Evolutionary conservation across 176 grass and related monocot genomes (phyloP), one percentile per base, ranked within the genome.

Genomic region (Thalia dealbata): DNA sequence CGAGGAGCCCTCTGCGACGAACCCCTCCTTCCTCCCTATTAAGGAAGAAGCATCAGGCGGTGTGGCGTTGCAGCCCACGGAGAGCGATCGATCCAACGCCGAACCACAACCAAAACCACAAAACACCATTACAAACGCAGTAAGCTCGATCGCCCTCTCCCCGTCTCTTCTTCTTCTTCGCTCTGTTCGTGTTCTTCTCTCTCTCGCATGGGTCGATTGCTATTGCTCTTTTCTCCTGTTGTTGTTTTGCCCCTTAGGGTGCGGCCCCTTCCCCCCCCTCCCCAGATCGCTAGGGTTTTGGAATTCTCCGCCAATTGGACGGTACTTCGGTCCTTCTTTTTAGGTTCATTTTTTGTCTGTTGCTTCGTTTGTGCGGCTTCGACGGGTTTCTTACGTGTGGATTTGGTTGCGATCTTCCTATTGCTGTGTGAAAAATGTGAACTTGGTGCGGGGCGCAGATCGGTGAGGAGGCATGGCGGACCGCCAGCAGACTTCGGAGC

Each of bases 401-500:
- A 72, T 72, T 52, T 52, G n/a, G 14, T 8, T 43, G 64, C 12
- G 69, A 28, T 66, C 63, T 7, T 58, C 15, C 19, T 58, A 9
- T 16, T 42, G 32, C 32, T 18, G 30, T 21, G 24, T 42, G 32
- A 43, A 67, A 43, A 67, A 43, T 67, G 35, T 67, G 64, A 67
- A n/a, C 30, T 42, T 67, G 64, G 12, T 45, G 25, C 28, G 69
- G 48, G 16, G 23, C 69, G 69, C 69, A 72, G 69, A 52, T 50
- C 44, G 69, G 12, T 27, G 69, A 72, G 69, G 45, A 72, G 69
- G 45, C 50, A 72, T 72, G 69, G 45, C 69, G n/a, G 74, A 51
- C 22, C 42, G 70, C 19, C 86, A 86, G 70, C 76, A 29, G 32
- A 84, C 83, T 72, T 87, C 87, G 78, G 89, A 96, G 79, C 85